Evolutionary conservation across 495 filamentous ascomycete genomes (phyloP), one percentile per base, ranked within the genome.

Genomic region (Neurospora intermedia): DNA sequence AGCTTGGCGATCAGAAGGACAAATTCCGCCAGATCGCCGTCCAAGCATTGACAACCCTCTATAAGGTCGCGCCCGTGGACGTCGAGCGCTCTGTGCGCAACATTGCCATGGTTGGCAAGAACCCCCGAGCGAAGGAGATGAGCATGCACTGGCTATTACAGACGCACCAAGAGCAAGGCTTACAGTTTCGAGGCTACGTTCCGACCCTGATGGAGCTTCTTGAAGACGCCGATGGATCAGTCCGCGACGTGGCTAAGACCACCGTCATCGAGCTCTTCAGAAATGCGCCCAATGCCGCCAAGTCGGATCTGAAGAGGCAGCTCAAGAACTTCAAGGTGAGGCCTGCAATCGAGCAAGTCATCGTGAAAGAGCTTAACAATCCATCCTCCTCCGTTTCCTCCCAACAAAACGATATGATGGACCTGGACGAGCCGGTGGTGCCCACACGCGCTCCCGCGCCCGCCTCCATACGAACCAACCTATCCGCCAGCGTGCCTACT

Each of bases 201-300:
- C 91, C 93, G 5, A 87, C 85, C 10, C 83, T 98, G 69, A 94
- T 98, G 78, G 90, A 92, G 69, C 87, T 93, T 74, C 83, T 98
- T 38, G 95, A 98, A 80, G 93, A 97, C 81, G 91, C 94, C 9
- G 96, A 97, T 79, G 89, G 89, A 69, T 88, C 87, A 77, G 94
- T 98, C 69, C 88, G 95, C 80, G 93, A 97, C 73, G 86, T 88
- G 42, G 93, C 95, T 39, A 96, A 96, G 82, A 82, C 84, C 27
- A 90, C 91, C 2, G 88, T 97, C 48, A 90, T 97, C 48, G 92
- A 94, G 73, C 85, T 98, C 27, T 98, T 98, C 79, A 93, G 91
- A 69, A 90, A 89, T 77, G 94, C 94, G 2, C 91, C 93, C 20
- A 90, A 91, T 66, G 86, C 89, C 74, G 95, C 94, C 39, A 97